These are phyloP conservation scores for Diaporthe citriasiana DNA, from an alignment of 2,329 filamentous ascomycete genomes.

Conservation along the genomic window DNA sequence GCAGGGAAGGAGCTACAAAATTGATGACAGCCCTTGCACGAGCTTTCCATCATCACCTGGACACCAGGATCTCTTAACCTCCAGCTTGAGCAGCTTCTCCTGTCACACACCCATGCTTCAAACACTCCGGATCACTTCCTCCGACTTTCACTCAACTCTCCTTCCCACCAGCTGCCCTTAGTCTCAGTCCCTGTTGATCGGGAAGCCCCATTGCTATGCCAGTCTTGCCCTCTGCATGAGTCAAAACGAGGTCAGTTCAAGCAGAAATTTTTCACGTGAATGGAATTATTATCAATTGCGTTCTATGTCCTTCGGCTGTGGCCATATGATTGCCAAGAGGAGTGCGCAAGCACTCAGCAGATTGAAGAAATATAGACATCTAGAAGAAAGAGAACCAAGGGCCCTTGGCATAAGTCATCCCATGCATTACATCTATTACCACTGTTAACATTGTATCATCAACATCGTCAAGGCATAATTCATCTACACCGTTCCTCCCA, in stretches of 20 bases:
- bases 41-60: background rate
- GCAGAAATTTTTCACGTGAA: background rate
- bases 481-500: conserved; percentile 63
- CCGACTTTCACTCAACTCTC: background rate
- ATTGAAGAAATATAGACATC: background rate
- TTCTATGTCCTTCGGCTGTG: background rate
- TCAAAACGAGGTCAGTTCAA: background rate
- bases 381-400: background rate
- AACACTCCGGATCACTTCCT: background rate
- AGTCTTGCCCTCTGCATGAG: background rate
- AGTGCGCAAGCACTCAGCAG: background rate
- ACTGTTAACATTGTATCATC: background rate
- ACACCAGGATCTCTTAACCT: background rate
- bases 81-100: background rate
- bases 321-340: conserved; percentile 8
- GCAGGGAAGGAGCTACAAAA: conserved; percentile 22
- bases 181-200: background rate
- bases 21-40: background rate
- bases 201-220: background rate
- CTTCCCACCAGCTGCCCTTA: background rate
- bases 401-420: background rate
- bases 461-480: background rate
- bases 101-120: background rate
- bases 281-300: background rate
- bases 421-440: conserved; percentile 8